Evolutionary conservation across 2,329 filamentous ascomycete species (phyloP).

Genomic region (Raffaelea ambrosiae): DNA sequence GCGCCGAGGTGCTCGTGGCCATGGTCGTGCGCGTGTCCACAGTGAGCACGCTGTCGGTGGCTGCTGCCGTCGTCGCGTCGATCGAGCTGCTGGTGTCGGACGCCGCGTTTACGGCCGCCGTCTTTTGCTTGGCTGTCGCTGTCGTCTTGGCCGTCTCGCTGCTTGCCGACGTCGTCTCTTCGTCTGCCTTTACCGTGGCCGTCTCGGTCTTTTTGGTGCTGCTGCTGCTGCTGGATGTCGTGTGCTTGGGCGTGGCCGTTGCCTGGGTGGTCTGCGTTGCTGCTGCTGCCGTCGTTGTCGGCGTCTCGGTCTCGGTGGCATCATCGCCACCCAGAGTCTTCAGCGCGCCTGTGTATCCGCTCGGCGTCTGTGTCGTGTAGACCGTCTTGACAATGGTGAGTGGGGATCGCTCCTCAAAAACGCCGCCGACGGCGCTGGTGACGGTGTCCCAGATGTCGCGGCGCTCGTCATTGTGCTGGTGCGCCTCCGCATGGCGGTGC

Average conservation of each 20-base stretch:
- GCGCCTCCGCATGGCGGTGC: constrained; percentile 2
- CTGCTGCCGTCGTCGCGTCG: neutral
- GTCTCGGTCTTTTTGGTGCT: neutral
- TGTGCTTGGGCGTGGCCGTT: constrained; percentile 1
- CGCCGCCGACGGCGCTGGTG: constrained; percentile 11
- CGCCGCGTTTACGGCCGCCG: neutral
- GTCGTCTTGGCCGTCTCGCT: neutral
- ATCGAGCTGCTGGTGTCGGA: neutral
- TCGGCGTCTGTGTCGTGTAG: constrained; percentile 1
- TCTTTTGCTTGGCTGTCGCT: neutral
- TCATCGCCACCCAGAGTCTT: neutral
- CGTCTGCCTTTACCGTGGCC: neutral
- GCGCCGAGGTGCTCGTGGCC: neutral
- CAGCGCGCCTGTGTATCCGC: constrained; percentile 6
- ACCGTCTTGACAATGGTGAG: constrained; percentile 2
- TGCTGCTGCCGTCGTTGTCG: neutral
- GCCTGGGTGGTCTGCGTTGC: constrained; percentile 3
- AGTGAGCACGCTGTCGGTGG: constrained; percentile 6
- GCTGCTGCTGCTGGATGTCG: neutral
- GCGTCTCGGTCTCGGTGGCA: neutral
- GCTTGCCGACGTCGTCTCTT: constrained; percentile 1
- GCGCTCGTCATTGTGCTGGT: neutral
- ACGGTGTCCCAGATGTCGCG: constrained; percentile 11
- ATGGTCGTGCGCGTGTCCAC: constrained; percentile 4
- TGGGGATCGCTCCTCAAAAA: constrained; percentile 3